Conservation (phyloP, 2,329 filamentous ascomycete species). For the Thermothelomyces thermophilus region DNA sequence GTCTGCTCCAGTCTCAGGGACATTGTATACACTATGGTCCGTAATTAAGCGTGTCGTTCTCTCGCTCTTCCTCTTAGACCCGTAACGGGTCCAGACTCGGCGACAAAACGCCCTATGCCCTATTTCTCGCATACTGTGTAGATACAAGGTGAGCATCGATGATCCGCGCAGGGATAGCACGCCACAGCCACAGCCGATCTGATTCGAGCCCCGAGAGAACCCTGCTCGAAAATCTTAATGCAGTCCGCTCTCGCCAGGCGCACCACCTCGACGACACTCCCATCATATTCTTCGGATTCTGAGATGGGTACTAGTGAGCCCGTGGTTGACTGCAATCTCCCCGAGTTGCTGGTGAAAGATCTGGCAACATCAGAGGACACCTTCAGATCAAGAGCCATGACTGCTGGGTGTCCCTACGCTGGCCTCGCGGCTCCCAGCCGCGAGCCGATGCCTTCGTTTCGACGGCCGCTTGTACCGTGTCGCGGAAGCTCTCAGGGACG, state of each 20-base stretch:
- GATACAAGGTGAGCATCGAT: neutral
- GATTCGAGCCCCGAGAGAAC: constrained; percentile 16
- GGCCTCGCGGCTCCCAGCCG: constrained; percentile 29
- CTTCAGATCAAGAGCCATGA: constrained; percentile 47
- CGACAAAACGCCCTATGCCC: too few species aligned
- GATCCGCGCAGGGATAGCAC: constrained; percentile 21
- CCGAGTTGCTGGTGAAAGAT: constrained; percentile 50
- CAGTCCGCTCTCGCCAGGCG: constrained; percentile 5
- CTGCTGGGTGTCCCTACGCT: constrained; percentile 41
- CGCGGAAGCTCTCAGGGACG: constrained; percentile 6
- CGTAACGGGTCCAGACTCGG: too few species aligned
- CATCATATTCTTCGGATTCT: neutral
- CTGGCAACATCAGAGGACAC: constrained; percentile 43
- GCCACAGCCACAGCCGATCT: constrained; percentile 21
- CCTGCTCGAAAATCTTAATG: constrained; percentile 14
- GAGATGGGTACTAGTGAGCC: constrained; percentile 12
- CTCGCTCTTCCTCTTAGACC: too few species aligned
- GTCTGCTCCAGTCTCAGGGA: too few species aligned
- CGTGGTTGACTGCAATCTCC: constrained; percentile 40
- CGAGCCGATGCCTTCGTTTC: constrained; percentile 11
- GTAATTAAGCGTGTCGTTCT: too few species aligned
- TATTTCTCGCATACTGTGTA: constrained; percentile 11
- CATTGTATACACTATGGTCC: too few species aligned
- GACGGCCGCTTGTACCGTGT: constrained; percentile 1
- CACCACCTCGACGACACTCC: neutral